Percentiles rank a stretch among this genome's conserved stretches.
Conservation (phyloP, 2,329 filamentous ascomycete species). For the Daldinia sp. region DNA sequence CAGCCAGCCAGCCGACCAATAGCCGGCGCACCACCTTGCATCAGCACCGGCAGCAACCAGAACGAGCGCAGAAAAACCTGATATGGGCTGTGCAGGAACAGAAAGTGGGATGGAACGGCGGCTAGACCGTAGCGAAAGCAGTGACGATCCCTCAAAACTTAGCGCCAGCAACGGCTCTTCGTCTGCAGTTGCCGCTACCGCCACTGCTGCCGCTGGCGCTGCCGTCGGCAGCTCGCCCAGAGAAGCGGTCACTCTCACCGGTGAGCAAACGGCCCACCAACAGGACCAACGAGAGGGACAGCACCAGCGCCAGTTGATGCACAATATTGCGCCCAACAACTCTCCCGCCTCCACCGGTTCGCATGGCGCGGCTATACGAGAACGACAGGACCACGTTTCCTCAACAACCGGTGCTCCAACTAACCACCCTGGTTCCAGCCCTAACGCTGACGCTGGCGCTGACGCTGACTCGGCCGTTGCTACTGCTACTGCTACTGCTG, state of each 20-base stretch:
- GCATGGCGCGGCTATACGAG: constrained; percentile 39
- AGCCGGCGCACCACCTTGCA: constrained; percentile 15
- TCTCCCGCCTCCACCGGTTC: constrained; percentile 42
- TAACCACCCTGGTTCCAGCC: constrained; percentile 7
- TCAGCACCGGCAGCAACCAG: constrained; percentile 14
- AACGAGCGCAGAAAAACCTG: constrained; percentile 19
- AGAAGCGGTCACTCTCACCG: constrained; percentile 34
- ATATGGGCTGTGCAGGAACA: constrained; percentile 25
- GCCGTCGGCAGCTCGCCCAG: constrained; percentile 15
- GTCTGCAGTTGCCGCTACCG: background rate
- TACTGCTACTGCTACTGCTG: constrained; percentile 22
- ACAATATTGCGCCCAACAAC: constrained; percentile 25
- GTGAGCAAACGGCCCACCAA: constrained; percentile 15
- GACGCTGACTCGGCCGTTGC: constrained; percentile 10
- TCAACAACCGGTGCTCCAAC: constrained; percentile 3
- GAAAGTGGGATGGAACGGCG: constrained; percentile 29
- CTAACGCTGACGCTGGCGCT: constrained; percentile 21
- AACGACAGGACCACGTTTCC: constrained; percentile 20
- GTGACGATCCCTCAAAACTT: constrained; percentile 20
- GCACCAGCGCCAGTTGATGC: constrained; percentile 3
- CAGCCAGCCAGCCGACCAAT: constrained; percentile 13
- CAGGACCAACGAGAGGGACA: constrained; percentile 6
- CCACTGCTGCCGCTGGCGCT: constrained; percentile 1
- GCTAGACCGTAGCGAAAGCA: constrained; percentile 22
- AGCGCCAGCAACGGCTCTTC: constrained; percentile 6